Conservation (phyloP, 768 basidiomycete genomes). For the Lactifluus echinatus region DNA sequence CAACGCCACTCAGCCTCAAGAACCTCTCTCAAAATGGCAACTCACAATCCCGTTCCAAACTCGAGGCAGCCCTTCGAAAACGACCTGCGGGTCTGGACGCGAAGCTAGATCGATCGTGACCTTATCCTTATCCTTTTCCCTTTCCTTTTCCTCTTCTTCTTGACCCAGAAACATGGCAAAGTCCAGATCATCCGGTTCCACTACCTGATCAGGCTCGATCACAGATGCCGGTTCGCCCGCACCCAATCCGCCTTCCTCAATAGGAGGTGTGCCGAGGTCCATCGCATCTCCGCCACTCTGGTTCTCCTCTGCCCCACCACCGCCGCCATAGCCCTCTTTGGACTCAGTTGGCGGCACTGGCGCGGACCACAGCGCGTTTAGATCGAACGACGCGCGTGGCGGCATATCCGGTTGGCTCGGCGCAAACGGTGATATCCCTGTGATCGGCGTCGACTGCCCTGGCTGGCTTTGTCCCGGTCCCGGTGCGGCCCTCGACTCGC, state of each 20-base stretch:
- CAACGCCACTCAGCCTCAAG: no score
- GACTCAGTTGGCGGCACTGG: constrained; percentile 24
- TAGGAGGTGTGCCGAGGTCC: constrained; percentile 2
- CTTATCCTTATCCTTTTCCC: neutral
- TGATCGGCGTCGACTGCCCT: constrained; percentile 17
- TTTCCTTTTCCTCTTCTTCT: constrained; percentile 38
- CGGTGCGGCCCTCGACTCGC: constrained; percentile 4
- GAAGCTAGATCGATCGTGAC: constrained; percentile 1
- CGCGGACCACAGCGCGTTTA: constrained; percentile 64
- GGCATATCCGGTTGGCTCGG: constrained; percentile 36
- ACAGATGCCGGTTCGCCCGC: neutral
- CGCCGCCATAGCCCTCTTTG: constrained; percentile 40
- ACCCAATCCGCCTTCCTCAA: neutral
- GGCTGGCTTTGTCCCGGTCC: neutral
- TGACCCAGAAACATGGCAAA: constrained; percentile 71
- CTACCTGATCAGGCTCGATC: constrained; percentile 15
- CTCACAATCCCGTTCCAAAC: constrained; percentile 75
- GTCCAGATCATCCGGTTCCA: constrained; percentile 45
- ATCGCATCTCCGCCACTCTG: neutral
- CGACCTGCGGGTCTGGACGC: constrained; percentile 22
- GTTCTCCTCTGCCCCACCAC: constrained; percentile 35
- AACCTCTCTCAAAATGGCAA: constrained; percentile 1
- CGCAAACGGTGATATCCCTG: constrained; percentile 30
- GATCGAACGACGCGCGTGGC: constrained; percentile 53
- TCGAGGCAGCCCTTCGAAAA: constrained; percentile 46